phyloP scores from a whole-genome alignment of 441 rosid species.

The Gossypium laxum region DNA sequence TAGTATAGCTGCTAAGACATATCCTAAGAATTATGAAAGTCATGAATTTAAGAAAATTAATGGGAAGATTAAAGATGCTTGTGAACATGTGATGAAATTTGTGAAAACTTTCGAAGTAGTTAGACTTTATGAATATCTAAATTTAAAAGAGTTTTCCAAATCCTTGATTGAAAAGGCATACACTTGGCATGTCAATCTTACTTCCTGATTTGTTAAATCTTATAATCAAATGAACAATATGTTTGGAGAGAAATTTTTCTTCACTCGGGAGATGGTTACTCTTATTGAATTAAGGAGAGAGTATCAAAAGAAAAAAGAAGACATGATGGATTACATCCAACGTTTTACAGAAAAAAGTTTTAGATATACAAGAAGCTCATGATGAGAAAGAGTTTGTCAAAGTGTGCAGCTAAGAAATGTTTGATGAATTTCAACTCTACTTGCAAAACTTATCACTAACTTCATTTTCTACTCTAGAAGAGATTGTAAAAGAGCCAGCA shows the following conservation, averaged over 20 bases:
- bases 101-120: neutral
- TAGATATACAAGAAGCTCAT: neutral
- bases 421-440: neutral
- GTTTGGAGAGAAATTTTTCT: neutral
- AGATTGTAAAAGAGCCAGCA: neutral
- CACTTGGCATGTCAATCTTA: neutral
- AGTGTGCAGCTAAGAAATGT: neutral
- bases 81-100: neutral
- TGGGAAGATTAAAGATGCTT: neutral
- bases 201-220: neutral
- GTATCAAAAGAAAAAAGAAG: neutral
- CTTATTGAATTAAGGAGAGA: neutral
- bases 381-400: neutral
- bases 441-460: neutral
- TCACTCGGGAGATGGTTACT: neutral
- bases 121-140: neutral
- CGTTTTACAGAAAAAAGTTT: neutral
- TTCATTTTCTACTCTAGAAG: neutral
- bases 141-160: neutral
- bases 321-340: neutral
- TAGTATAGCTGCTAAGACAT: neutral
- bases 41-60: neutral
- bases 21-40: neutral
- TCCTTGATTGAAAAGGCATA: no score
- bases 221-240: neutral